Base-by-base conservation (phyloP, 768 basidiomycete genomes). In the Suillus tomentosus region DNA sequence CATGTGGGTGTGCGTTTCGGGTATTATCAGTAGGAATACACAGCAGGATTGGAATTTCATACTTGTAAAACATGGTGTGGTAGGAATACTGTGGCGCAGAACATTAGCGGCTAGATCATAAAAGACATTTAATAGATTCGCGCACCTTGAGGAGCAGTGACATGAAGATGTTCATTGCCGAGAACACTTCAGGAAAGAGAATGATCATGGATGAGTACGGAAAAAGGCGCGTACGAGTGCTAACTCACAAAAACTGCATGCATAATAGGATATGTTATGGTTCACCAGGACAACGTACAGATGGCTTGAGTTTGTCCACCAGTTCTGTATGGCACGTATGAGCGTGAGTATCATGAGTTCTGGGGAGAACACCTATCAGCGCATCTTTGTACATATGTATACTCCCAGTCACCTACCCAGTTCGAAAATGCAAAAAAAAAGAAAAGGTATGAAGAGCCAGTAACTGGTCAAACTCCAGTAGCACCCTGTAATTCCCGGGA, bases 271-370 rank as follows among this genome's bases (percentile, higher is more conserved):
- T n/a, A 54, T n/a, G 34, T 54, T 54, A n/a, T 54, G 53, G 2
- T 54, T 54, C 19, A 54, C 4, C 34, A 54, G 11, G 11, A 36
- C 19, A 19, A 10, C 10, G 34, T 36, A 54, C 34, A 55, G 34
- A 36, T 10, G 15, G 34, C 13, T 55, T 2, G 4, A 3, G 34
- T 19, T 6, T 10, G 2, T 11, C 10, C 53, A 34, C 53, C 53
- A 55, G 34, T 2, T 55, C 53, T 55, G 19, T 55, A 55, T 55
- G 53, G 53, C 53, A 1, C 53, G 34, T 55, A 36, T 36, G 53
- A 55, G 2, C n/a, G 53, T 36, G 53, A 55, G 53, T 2, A 2
- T 19, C 19, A 54, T 10, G 53, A 54, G 53, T 34, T 10, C 31
- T 54, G 34, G 10, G 15, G 10, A 53, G 17, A 19, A 17, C 4